Conservation (phyloP, 202 grass and related monocot genomes). For the Tripidium arundinaceum region DNA sequence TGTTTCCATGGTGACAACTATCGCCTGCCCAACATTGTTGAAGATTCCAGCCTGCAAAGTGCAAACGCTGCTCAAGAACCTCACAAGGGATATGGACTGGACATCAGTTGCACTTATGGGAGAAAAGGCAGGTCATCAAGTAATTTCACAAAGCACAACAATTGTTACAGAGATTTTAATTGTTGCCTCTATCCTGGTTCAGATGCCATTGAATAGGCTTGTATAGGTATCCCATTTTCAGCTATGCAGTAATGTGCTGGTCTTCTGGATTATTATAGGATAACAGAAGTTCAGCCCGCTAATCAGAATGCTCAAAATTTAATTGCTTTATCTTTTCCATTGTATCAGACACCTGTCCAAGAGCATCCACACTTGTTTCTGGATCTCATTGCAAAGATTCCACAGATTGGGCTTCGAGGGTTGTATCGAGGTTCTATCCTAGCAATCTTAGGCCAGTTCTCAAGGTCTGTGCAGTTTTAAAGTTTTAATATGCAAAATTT, state of each 20-base stretch:
- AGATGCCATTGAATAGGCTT: no score
- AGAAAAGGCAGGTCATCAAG: not conserved
- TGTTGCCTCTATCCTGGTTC: no score
- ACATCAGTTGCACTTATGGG: conserved; percentile 73
- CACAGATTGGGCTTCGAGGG: conserved; percentile 83
- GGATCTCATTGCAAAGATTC: conserved; percentile 76
- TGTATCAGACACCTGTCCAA: conserved; percentile 85
- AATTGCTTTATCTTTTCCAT: conserved; percentile 28
- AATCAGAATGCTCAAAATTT: not conserved
- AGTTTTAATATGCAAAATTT: not conserved
- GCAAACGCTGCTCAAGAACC: conserved; percentile 68
- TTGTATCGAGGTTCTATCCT: conserved; percentile 91
- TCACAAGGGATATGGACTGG: conserved; percentile 86
- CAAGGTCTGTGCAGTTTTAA: conserved; percentile 46
- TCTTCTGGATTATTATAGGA: not conserved
- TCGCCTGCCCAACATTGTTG: conserved; percentile 86
- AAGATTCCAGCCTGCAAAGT: conserved; percentile 76
- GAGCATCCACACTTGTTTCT: conserved; percentile 93
- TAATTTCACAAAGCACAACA: not conserved
- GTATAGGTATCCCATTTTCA: no score
- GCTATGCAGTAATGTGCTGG: no score
- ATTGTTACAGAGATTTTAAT: not conserved
- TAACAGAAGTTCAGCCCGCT: not conserved
- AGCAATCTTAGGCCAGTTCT: conserved; percentile 93
- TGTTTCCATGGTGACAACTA: conserved; percentile 80